Conservation (phyloP, 305 asterid species). For the Withania somnifera region DNA sequence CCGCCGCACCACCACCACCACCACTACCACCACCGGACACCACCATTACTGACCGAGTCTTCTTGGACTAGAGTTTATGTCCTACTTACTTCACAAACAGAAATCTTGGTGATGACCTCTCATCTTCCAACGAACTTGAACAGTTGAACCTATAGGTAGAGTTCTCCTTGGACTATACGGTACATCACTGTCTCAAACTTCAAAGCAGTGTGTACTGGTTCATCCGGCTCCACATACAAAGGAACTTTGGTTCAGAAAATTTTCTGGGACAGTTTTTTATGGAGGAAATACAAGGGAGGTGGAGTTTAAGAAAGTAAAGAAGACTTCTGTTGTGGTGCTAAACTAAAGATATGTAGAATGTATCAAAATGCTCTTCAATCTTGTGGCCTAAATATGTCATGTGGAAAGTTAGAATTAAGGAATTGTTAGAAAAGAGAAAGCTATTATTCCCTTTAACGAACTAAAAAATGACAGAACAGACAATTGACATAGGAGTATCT, state of each 20-base stretch:
- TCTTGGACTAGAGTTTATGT: constrained; percentile 70
- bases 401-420: no score
- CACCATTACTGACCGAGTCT: constrained; percentile 72
- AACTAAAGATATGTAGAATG: no score
- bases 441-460: no score
- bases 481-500: no score
- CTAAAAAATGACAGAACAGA: no score
- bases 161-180: constrained; percentile 76
- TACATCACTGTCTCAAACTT: constrained; percentile 65
- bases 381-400: no score
- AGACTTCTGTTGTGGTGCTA: no score
- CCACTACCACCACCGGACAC: constrained; percentile 55
- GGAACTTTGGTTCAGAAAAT: constrained; percentile 71
- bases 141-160: constrained; percentile 68
- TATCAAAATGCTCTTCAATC: no score
- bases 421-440: no score
- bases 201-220: constrained; percentile 70
- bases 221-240: constrained; percentile 65
- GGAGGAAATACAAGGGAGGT: constrained; percentile 79
- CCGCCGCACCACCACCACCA: constrained; percentile 19
- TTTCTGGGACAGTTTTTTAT: constrained; percentile 65
- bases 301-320: no score
- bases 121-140: no score
- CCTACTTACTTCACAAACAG: constrained; percentile 71
- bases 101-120: constrained; percentile 70